Evolutionary conservation across 495 filamentous ascomycete species (phyloP), one percentile per base, ranked within the genome.

Genomic region (Pyrenula aspistea): DNA sequence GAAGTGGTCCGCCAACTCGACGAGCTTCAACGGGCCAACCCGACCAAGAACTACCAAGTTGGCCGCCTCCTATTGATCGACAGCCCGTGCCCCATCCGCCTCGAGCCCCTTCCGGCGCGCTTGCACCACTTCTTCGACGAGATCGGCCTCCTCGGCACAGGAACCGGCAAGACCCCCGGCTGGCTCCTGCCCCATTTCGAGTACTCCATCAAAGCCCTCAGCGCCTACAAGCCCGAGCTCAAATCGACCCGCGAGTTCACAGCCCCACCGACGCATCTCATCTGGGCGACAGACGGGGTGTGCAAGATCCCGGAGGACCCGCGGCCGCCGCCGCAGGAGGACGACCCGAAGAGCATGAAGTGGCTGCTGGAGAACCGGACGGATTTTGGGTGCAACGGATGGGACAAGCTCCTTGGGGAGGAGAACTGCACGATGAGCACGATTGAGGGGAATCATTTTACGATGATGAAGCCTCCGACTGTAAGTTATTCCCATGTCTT

Each of bases 101-200:
- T 91, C 24, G 86, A 89, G 65, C 87, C 88, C 51, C 79, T 93
- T 2, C 89, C 89, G 0, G 73, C 80, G 12, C 79, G 84, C 15
- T 80, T 95, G 0, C 88, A 92, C 65, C 74, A 77, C 58, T 93
- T 86, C 79, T 90, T 92, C 65, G 83, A 86, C 55, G 73, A 78
- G 8, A 86, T 91, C 59, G 88, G 89, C 51, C 82, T 95, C 4
- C 85, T 95, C 51, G 88, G 88, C 48, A 84, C 86, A 47, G 73
- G 73, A 55, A 71, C 61, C 22, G 81, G 73, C 58, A 78, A 71
- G 61, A 65, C 78, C 63, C 86, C 82, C 68, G 74, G 73, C 10
- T 95, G 89, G 89, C 79, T 95, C 2, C 80, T 93, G 0, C 88
- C 89, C 51, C 89, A 95, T 68, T 95, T 95, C 71, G 72, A 81